Conservation (phyloP, 129 eudicot genomes). For the Flaveria robusta region DNA sequence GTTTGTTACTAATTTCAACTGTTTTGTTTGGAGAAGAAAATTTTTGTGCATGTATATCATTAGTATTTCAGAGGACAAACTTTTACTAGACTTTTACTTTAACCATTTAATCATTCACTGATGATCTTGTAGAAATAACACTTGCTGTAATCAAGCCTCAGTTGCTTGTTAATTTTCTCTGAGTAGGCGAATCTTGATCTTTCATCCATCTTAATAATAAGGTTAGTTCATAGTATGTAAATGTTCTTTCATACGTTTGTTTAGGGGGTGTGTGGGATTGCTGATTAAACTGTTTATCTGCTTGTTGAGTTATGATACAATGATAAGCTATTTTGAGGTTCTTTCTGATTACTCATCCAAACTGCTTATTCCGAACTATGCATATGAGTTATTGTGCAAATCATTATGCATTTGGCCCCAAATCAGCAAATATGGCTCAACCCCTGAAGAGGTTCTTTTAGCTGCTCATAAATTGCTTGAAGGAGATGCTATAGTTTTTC, state of each 20-base stretch:
- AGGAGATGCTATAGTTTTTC: constrained; percentile 63
- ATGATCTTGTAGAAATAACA: neutral
- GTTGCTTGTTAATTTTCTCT: neutral
- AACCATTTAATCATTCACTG: neutral
- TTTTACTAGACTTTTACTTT: neutral
- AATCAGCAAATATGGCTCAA: constrained; percentile 13
- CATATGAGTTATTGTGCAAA: constrained; percentile 15
- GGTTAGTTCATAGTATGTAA: constrained; percentile 33
- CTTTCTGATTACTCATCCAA: too few relatives aligned
- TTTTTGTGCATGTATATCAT: neutral
- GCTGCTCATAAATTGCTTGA: constrained; percentile 50
- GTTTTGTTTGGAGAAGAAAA: neutral
- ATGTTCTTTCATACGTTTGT: neutral
- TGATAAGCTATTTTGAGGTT: neutral
- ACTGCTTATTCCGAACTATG: neutral
- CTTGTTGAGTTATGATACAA: neutral
- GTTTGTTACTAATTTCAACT: neutral
- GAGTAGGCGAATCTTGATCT: constrained; percentile 41
- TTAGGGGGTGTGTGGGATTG: neutral
- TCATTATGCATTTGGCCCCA: constrained; percentile 32
- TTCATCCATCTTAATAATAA: constrained; percentile 23
- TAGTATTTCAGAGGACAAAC: neutral
- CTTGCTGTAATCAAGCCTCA: neutral
- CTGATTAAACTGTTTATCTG: neutral
- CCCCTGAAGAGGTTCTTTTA: constrained; percentile 52